Evolutionary conservation across 2,329 filamentous ascomycete genomes (phyloP).

Genomic region (Alternaria longipes): DNA sequence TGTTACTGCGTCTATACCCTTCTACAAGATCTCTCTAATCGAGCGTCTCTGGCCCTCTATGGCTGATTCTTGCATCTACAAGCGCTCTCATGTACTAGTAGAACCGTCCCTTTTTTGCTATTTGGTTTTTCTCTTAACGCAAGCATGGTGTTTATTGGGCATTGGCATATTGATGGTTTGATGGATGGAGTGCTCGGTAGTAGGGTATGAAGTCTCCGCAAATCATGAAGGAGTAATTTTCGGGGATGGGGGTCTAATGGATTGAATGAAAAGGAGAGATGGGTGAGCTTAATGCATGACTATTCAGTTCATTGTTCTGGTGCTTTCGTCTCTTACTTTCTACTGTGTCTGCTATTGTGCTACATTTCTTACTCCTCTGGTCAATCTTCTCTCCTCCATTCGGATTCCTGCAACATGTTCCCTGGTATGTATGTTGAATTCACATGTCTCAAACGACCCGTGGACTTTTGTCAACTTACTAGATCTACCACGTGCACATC

Average conservation of each 20-base stretch:
- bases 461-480: neutral
- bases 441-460: neutral
- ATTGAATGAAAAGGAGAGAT: slow-evolving; percentile 1
- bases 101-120: neutral
- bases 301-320: neutral
- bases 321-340: neutral
- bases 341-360: neutral
- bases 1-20: slow-evolving; percentile 19
- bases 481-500: neutral
- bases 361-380: neutral
- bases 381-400: neutral
- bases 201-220: slow-evolving; percentile 4
- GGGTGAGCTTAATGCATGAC: slow-evolving; percentile 1
- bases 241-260: slow-evolving; percentile 6
- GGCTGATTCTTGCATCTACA: slow-evolving; percentile 11
- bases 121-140: slow-evolving; percentile 1
- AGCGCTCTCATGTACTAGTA: slow-evolving; percentile 24
- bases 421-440: neutral
- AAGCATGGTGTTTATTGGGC: slow-evolving; percentile 26
- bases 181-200: neutral
- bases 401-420: neutral
- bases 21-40: slow-evolving; percentile 14
- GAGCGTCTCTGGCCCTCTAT: slow-evolving; percentile 1
- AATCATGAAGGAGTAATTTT: slow-evolving; percentile 2
- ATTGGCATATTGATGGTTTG: slow-evolving; percentile 7